Conservation (phyloP, 208 protist genomes). For the Leishmania amazonensis region DNA sequence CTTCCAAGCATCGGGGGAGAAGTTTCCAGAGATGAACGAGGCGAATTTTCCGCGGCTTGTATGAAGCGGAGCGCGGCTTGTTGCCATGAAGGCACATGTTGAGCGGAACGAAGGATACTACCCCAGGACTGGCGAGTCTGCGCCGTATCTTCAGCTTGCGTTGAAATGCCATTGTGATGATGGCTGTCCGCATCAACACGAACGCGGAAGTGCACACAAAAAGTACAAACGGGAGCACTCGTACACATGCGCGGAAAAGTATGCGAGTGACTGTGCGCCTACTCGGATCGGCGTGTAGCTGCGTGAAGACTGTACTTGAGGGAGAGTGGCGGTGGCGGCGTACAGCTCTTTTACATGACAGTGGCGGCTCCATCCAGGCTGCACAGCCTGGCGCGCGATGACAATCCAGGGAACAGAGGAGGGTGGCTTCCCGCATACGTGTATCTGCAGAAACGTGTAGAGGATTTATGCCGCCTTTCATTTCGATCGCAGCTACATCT, state of each 20-base stretch:
- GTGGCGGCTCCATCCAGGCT: background rate
- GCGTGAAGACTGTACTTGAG: no score
- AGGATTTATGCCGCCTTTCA: background rate
- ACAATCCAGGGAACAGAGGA: background rate
- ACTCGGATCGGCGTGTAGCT: background rate
- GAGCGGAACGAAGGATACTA: background rate
- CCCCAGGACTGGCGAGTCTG: background rate
- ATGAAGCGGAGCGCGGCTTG: background rate
- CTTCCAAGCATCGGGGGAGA: background rate
- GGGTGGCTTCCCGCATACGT: background rate
- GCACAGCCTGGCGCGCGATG: background rate
- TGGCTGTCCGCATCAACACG: background rate
- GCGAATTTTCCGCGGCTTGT: conserved; percentile 32
- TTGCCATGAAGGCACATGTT: background rate
- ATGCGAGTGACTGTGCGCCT: no score
- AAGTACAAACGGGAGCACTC: background rate
- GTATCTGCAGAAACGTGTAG: background rate
- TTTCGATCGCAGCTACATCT: background rate
- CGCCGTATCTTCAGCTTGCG: background rate
- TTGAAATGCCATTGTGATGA: background rate
- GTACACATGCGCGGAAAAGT: background rate
- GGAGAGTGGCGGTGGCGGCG: background rate
- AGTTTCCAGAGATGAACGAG: conserved; percentile 30
- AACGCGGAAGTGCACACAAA: background rate
- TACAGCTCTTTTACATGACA: no score